These are phyloP conservation scores for Dothiorella sarmentorum DNA, from an alignment of 2,329 filamentous ascomycete genomes.

Conservation along the genomic window DNA sequence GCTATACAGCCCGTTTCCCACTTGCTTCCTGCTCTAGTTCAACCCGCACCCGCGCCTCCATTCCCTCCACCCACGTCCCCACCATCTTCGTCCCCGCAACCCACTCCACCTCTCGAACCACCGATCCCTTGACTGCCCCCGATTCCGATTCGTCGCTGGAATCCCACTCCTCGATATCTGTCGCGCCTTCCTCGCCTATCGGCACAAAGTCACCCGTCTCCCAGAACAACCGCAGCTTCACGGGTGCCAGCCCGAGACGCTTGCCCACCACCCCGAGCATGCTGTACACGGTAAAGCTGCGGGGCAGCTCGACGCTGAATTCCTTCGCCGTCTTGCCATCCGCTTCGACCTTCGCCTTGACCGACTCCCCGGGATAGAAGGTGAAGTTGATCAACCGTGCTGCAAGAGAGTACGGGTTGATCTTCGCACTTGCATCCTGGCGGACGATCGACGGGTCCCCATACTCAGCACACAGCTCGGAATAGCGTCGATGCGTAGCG, in stretches of 20 bases:
- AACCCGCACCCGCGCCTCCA: constrained; percentile 67
- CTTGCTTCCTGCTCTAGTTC: constrained; percentile 42
- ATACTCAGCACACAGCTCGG: constrained; percentile 70
- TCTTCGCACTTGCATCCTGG: constrained; percentile 22
- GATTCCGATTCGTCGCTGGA: constrained; percentile 41
- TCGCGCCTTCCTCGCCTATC: constrained; percentile 60
- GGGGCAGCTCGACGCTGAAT: constrained; percentile 58
- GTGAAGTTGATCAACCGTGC: constrained; percentile 65
- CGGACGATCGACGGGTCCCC: constrained; percentile 65
- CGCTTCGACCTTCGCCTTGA: constrained; percentile 21
- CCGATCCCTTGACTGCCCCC: constrained; percentile 33
- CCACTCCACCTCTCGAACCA: constrained; percentile 76
- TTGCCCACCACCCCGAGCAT: constrained; percentile 75
- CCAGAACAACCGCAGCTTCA: constrained; percentile 69
- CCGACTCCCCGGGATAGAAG: constrained; percentile 51
- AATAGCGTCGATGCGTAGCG: constrained; percentile 66
- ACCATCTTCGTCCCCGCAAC: constrained; percentile 75
- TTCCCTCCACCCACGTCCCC: constrained; percentile 76
- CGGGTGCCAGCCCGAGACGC: constrained; percentile 63
- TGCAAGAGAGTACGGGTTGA: constrained; percentile 78
- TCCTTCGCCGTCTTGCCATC: constrained; percentile 22
- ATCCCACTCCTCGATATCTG: constrained; percentile 49
- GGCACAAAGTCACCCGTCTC: constrained; percentile 91
- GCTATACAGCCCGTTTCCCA: constrained; percentile 13
- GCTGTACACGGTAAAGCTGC: constrained; percentile 73